Evolutionary conservation across 2,329 filamentous ascomycete species (phyloP).

Genomic region (Exophiala alcalophila): DNA sequence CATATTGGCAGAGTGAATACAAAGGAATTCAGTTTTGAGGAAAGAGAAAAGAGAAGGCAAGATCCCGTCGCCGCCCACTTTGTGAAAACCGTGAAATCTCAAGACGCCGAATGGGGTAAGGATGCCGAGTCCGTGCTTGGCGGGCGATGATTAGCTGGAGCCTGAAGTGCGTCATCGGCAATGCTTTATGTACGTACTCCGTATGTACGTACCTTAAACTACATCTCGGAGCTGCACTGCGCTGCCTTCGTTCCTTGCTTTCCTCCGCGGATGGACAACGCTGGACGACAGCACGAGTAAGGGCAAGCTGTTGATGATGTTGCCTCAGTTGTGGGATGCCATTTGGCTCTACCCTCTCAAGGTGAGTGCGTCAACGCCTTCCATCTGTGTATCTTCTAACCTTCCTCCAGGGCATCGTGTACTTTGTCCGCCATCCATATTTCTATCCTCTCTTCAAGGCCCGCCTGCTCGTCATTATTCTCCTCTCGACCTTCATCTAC

Average conservation of each 20-base stretch:
- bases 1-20: slow-evolving; percentile 48
- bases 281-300: no score
- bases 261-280: no score
- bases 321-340: slow-evolving; percentile 27
- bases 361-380: slow-evolving; percentile 35
- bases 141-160: no score
- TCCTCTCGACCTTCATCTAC: slow-evolving; percentile 81
- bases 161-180: no score
- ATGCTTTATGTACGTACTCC: no score
- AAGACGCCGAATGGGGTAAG: no score
- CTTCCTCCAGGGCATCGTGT: slow-evolving; percentile 65
- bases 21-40: slow-evolving; percentile 44
- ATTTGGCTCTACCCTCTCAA: slow-evolving; percentile 50
- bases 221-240: no score
- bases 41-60: slow-evolving; percentile 34
- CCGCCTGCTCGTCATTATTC: slow-evolving; percentile 73
- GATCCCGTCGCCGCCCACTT: no score
- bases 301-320: slow-evolving; percentile 9
- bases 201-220: no score
- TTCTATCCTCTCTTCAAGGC: slow-evolving; percentile 78
- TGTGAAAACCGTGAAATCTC: no score
- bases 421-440: slow-evolving; percentile 72
- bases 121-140: no score
- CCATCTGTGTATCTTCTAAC: slow-evolving; percentile 1
- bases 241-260: no score